Evolutionary conservation across 306 rosid genomes (phyloP), one percentile per base, ranked within the genome.

Genomic region (Sicyos baderoa): DNA sequence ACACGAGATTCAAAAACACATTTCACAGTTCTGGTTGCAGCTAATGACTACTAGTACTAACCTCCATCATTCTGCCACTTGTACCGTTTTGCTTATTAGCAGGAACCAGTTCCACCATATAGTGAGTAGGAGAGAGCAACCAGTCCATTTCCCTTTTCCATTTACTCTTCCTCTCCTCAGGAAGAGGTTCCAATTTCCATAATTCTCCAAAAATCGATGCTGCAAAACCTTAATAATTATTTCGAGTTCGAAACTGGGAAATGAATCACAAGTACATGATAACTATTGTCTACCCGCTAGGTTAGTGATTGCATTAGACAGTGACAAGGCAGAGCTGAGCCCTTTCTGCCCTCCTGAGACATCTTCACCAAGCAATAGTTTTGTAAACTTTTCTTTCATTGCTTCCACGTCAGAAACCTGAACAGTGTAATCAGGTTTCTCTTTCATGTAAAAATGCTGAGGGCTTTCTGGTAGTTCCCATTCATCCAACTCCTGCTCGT

Each of bases 61-160:
- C 98, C 96, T 93, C 98, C 68, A 93, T 63, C 40, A 79, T 85
- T 59, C 93, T 80, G 54, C 96, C 98, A 68, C 87, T 83, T 25
- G 94, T 84, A 70, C 87, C 86, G 73, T 78, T 86, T 84, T 86
- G 98, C 84, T 82, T 89, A 48, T 82, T 89, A 42, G 98, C 84
- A 40, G 98, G 98, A 85, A 93, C 96, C 82, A 93, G 76, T 80
- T 93, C 96, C 25, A 93, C 95, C 96, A 93, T 93, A 54, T 86
- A 88, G 79, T 87, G 87, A 27, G 98, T 83, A 40, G 98, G 98
- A 56, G 95, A 89, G 72, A 93, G 81, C 59, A 89, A 81, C 98
- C 98, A 93, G 68, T 84, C 93, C 91, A 88, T 86, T 86, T 93
- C 96, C 76, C 74, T 82, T 44, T 48, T 67, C 98, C 98, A 93